Conservation (phyloP, 345 rosid genomes). For the Gossypioides kirkii region DNA sequence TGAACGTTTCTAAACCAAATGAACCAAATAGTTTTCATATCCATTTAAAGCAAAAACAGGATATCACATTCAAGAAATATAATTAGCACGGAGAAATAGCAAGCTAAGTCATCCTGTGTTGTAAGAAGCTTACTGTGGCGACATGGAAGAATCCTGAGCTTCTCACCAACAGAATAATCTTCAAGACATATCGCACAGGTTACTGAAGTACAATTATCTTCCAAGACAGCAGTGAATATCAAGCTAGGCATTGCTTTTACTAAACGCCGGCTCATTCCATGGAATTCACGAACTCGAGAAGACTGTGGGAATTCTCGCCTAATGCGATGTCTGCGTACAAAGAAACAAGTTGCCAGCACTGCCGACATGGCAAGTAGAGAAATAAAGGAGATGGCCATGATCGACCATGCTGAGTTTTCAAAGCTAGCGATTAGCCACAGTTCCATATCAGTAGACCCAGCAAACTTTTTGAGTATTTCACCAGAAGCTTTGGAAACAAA, state of each 20-base stretch:
- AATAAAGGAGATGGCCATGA: constrained; percentile 91
- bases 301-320: constrained; percentile 58
- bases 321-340: constrained; percentile 83
- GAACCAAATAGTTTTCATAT: background rate
- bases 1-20: background rate
- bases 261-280: constrained; percentile 87
- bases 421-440: constrained; percentile 74
- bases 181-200: constrained; percentile 94
- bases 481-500: constrained; percentile 79
- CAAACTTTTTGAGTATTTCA: constrained; percentile 43
- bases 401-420: constrained; percentile 92
- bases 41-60: background rate
- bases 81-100: background rate
- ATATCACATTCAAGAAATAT: background rate
- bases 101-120: background rate
- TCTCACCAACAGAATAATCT: constrained; percentile 91
- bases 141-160: constrained; percentile 90
- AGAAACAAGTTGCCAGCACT: constrained; percentile 92
- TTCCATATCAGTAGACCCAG: constrained; percentile 48
- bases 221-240: constrained; percentile 62
- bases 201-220: constrained; percentile 81
- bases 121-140: constrained; percentile 65
- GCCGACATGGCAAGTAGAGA: constrained; percentile 95
- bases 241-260: constrained; percentile 98
- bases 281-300: constrained; percentile 67